Base-by-base conservation (phyloP, 2,329 filamentous ascomycete species). In the Lachnellula occidentalis region DNA sequence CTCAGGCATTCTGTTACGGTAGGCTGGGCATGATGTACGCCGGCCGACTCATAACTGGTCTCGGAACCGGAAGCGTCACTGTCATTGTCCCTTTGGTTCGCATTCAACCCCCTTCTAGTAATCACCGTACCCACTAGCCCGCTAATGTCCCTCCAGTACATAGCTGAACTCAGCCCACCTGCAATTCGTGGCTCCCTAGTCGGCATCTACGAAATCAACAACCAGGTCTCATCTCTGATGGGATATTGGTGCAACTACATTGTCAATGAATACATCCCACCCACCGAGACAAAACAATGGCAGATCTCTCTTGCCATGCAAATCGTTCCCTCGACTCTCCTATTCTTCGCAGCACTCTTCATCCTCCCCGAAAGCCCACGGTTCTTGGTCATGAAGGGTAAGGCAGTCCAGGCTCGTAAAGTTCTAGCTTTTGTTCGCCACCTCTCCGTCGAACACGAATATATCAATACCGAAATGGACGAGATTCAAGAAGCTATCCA, bases 401-500 rank as follows among this genome's bases (percentile, higher is more conserved):
- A 75, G 15, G 77, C 81, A 49, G 82, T 87, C 37, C 70, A 84
- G 64, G 84, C 79, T 15, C 73, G 82, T 56, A 71, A 74, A 53
- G 78, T 77, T 43, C 75, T 87, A 46, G 82, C 78, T 74, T 87
- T 83, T 82, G 81, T 88, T 59, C 78, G 84, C 42, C 78, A 84
- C 51, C 77, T 87, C 2, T 67, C 73, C 8, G 66, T 71, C 0
- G 74, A 78, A 5, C 77, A 88, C 58, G 70, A 74, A 48, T 90
- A 91, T 68, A 85, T 92, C 55, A 72, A 86, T 1, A 87, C 92
- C 67, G 88, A 92, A 69, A 75, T 92, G 22, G 76, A 78, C 53
- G 83, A 79, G 58, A 86, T 92, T 57, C 86, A 91, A 50, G 76
- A 79, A 15, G 86, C 88, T 12, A 73, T 90, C 17, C 85, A 89